Evolutionary conservation across 2,329 filamentous ascomycete genomes (phyloP), one percentile per base, ranked within the genome.

Genomic region (Hypoxylon sp.): DNA sequence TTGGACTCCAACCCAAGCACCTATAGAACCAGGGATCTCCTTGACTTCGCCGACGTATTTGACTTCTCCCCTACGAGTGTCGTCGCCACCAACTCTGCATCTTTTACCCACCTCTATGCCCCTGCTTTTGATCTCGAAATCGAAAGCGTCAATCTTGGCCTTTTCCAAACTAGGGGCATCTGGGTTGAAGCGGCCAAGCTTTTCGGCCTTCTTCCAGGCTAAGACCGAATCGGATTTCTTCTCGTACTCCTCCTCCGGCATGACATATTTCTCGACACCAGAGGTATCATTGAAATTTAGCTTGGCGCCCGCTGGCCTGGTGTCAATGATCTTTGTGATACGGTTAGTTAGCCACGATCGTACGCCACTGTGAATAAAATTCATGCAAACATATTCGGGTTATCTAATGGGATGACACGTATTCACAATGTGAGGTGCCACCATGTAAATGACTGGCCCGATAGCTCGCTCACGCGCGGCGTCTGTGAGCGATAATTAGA

Each of bases 161-260:
- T 93, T 86, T 78, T 94, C 91, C 22, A 92, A 87, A 67, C 85
- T 88, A 17, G 92, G 90, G 6, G 94, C 93, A 74, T 91, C 86
- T 11, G 96, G 96, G 78, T 98, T 94, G 81, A 99, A 99, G 37
- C 96, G 93, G 55, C 96, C 96, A n/a, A 98, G 88, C 79, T 97
- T 94, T 80, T 97, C 91, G n/a, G 90, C 84, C 82, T 93, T 95
- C 83, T 99, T 99, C 94, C 94, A 98, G 5, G 94, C 93, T 24
- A 98, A 87, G 13, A 99, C 96, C 3, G 92, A 95, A 81, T 98
- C 93, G 47, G 90, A 85, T 77, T 94, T 94, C 76, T 90, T 89
- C 78, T 94, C 94, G 81, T 99, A 99, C 77, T 94, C 92, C 54
- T 91, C 87, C 58, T 87, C 85, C n/a, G 94, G 93, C 86, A 99